Evolutionary conservation across 257 asterid species (phyloP).

Genomic region (Eustoma russellianum): DNA sequence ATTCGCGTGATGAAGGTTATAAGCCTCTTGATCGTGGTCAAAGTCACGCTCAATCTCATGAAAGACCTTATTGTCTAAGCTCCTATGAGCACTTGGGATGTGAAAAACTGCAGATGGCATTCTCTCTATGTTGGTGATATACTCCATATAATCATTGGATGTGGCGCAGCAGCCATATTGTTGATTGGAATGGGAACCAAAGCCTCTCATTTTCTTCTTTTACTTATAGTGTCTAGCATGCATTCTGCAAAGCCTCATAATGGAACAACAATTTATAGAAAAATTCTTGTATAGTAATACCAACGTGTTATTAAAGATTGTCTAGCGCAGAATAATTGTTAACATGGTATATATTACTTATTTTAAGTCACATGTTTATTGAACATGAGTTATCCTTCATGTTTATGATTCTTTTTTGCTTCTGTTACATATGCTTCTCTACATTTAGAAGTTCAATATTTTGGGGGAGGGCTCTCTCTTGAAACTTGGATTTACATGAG

Average conservation of each 20-base stretch:
- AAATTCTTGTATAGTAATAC: too few species aligned
- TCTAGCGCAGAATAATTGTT: too few species aligned
- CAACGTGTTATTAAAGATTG: too few species aligned
- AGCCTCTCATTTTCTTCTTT: constrained; percentile 15
- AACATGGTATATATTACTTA: too few species aligned
- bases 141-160: constrained; percentile 29
- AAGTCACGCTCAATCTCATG: constrained; percentile 1
- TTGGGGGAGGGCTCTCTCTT: too few species aligned
- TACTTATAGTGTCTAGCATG: background rate
- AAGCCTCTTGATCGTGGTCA: constrained; percentile 3
- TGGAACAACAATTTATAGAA: constrained; percentile 20
- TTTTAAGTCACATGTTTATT: too few species aligned
- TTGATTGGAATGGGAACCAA: constrained; percentile 8
- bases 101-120: constrained; percentile 27
- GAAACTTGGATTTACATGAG: too few species aligned
- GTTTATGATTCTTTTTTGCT: too few species aligned
- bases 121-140: constrained; percentile 26
- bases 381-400: too few species aligned
- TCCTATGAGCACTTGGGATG: constrained; percentile 14
- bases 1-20: constrained; percentile 13
- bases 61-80: constrained; percentile 6
- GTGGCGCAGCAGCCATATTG: constrained; percentile 18
- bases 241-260: background rate
- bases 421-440: too few species aligned
- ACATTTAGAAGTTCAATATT: too few species aligned